Evolutionary conservation across 352 stramenopile genomes (phyloP).

Genomic region (Phytophthora aleatoria): DNA sequence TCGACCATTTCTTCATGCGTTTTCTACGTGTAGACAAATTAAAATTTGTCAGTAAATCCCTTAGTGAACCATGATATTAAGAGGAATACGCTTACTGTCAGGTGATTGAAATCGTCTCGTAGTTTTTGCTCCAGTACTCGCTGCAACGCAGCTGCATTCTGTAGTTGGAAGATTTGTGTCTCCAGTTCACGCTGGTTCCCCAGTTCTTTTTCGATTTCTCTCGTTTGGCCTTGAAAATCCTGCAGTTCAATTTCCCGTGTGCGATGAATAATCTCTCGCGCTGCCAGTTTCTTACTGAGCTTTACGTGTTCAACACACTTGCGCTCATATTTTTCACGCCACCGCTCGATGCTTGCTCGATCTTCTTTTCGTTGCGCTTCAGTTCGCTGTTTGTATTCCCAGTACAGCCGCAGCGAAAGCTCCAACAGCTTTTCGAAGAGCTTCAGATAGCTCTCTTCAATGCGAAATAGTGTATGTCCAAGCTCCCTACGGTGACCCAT

Average conservation of each 20-base stretch:
- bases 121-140: constrained; percentile 36
- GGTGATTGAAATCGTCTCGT: constrained; percentile 34
- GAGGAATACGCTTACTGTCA: constrained; percentile 33
- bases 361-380: constrained; percentile 54
- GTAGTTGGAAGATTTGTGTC: constrained; percentile 46
- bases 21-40: constrained; percentile 25
- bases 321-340: constrained; percentile 55
- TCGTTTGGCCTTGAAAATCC: constrained; percentile 49
- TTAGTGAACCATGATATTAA: not conserved
- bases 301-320: constrained; percentile 51
- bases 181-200: constrained; percentile 42
- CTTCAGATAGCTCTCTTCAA: constrained; percentile 78
- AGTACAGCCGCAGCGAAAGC: constrained; percentile 72
- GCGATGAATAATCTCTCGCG: constrained; percentile 56
- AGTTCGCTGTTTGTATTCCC: constrained; percentile 64
- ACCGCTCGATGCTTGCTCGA: constrained; percentile 46
- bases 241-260: constrained; percentile 55
- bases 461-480: constrained; percentile 64
- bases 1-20: constrained; percentile 51
- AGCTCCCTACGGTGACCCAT: constrained; percentile 72
- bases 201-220: constrained; percentile 44
- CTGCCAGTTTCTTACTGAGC: constrained; percentile 58
- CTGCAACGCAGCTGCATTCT: constrained; percentile 37
- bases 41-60: not conserved
- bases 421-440: constrained; percentile 82